Percentiles rank a stretch among this genome's conserved stretches.
Evolutionary conservation across 371 early-diverging fungal genomes (phyloP).

Genomic region (Circinella minor): DNA sequence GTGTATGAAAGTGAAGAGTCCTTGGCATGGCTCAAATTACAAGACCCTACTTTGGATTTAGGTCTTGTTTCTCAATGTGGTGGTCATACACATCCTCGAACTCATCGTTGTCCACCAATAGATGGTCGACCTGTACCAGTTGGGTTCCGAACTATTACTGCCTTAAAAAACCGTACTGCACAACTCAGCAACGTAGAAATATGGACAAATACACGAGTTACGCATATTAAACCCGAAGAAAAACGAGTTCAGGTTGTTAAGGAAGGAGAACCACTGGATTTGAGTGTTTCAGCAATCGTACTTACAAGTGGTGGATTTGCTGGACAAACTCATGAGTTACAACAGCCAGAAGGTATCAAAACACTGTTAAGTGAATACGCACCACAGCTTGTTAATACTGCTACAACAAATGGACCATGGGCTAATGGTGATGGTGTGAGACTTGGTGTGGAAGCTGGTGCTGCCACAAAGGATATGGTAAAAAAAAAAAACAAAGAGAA

Average conservation of each 20-base stretch:
- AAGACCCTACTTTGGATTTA: slow-evolving; percentile 50
- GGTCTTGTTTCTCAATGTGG: slow-evolving; percentile 79
- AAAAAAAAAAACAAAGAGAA: slow-evolving; percentile 6
- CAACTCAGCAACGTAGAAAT: slow-evolving; percentile 49
- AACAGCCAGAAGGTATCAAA: slow-evolving; percentile 25
- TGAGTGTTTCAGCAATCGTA: slow-evolving; percentile 29
- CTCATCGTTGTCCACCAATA: slow-evolving; percentile 67
- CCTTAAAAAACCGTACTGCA: slow-evolving; percentile 38
- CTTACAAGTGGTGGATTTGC: slow-evolving; percentile 44
- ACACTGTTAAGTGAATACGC: slow-evolving; percentile 54
- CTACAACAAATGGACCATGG: slow-evolving; percentile 87
- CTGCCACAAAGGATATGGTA: slow-evolving; percentile 79
- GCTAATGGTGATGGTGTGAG: slow-evolving; percentile 84
- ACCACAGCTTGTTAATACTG: slow-evolving; percentile 66
- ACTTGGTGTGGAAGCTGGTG: slow-evolving; percentile 66
- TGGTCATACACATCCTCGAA: slow-evolving; percentile 71
- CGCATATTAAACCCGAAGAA: neutral
- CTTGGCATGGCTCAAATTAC: slow-evolving; percentile 70
- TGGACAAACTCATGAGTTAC: slow-evolving; percentile 28
- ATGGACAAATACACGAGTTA: slow-evolving; percentile 48
- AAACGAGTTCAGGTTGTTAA: slow-evolving; percentile 20
- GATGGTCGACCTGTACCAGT: slow-evolving; percentile 69
- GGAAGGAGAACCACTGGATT: slow-evolving; percentile 21
- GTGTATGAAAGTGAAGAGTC: slow-evolving; percentile 70
- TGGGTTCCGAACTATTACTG: slow-evolving; percentile 68